phyloP scores from a whole-genome alignment of 2,329 filamentous ascomycete species.

The Exophiala lecanii-corni region DNA sequence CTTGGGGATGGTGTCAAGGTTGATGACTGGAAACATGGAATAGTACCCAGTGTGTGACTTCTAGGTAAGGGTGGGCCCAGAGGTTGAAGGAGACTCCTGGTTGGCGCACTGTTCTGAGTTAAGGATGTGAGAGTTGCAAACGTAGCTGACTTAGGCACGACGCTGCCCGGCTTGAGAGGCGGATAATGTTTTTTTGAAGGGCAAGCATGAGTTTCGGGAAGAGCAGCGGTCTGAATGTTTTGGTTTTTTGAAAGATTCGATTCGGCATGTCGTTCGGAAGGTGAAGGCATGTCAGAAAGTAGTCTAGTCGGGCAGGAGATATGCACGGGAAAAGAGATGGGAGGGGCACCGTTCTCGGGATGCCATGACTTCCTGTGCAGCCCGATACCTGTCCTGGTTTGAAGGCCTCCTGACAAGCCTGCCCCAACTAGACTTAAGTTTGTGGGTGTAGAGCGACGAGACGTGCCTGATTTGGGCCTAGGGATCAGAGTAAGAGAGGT shows the following conservation, averaged over 20 bases:
- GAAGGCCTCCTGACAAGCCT: too few relatives aligned
- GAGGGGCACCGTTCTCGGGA: background rate
- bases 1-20: conserved; percentile 15
- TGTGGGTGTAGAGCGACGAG: background rate
- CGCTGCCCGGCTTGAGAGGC: too few relatives aligned
- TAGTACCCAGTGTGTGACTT: conserved; percentile 21
- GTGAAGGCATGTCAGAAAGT: background rate
- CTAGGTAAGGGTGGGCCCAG: conserved; percentile 20
- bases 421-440: too few relatives aligned
- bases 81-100: conserved; percentile 20
- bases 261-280: conserved; percentile 2
- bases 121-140: conserved; percentile 11
- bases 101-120: conserved; percentile 11
- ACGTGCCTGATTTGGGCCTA: background rate
- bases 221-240: conserved; percentile 15
- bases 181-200: too few relatives aligned
- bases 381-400: too few relatives aligned
- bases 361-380: conserved; percentile 2
- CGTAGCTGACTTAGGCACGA: too few relatives aligned
- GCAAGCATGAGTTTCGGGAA: too few relatives aligned
- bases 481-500: background rate
- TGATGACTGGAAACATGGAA: conserved; percentile 17
- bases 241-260: conserved; percentile 15
- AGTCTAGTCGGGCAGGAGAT: conserved; percentile 4
- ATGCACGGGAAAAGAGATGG: conserved; percentile 10